Percentiles rank a stretch among this genome's conserved stretches.
These are phyloP conservation scores for Sisymbrium irio DNA, from an alignment of 345 rosid species.

Conservation along the genomic window DNA sequence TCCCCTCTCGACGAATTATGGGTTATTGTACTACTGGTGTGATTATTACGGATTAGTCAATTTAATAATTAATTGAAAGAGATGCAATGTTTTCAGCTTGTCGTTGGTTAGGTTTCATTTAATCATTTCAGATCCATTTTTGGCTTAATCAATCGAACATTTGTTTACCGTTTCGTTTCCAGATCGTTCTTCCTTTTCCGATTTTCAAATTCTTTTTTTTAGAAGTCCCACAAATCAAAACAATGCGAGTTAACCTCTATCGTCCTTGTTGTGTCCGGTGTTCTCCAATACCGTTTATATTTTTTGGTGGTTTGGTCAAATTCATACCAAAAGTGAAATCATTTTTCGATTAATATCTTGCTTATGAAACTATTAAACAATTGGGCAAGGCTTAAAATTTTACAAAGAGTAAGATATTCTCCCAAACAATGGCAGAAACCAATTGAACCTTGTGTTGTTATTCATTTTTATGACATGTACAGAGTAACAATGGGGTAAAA, in stretches of 20 bases:
- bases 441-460: constrained; percentile 5
- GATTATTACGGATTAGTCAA: neutral
- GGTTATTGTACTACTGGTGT: neutral
- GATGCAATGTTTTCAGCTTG: constrained; percentile 2
- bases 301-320: neutral
- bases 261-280: too few species aligned
- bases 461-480: constrained; percentile 22
- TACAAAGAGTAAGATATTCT: neutral
- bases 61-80: neutral
- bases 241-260: too few species aligned
- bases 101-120: constrained; percentile 4
- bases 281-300: neutral
- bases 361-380: neutral
- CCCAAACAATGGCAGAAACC: neutral
- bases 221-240: too few species aligned
- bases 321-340: neutral
- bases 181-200: neutral
- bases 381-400: neutral
- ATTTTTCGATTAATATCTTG: neutral
- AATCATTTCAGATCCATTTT: neutral
- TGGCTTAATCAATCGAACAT: neutral
- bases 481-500: neutral
- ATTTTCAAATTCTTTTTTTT: too few species aligned
- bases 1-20: neutral
- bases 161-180: neutral